A percentile compares a stretch with the other conserved stretches of the same genome.
Evolutionary conservation across 352 stramenopile species (phyloP).

Genomic region (Globisporangium rhizosaccharum): DNA sequence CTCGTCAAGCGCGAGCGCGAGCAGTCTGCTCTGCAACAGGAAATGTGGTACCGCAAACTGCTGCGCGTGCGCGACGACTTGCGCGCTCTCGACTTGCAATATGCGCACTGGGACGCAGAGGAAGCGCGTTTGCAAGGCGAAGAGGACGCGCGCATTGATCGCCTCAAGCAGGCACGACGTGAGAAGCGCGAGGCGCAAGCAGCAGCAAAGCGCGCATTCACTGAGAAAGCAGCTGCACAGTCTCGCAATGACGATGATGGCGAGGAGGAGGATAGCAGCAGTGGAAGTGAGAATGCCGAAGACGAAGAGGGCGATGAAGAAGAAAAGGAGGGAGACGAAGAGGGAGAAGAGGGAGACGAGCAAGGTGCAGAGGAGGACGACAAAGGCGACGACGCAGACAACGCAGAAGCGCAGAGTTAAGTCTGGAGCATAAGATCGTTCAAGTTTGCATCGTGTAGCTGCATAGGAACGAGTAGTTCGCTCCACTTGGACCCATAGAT

Average conservation of each 20-base stretch:
- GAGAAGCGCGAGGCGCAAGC: constrained; percentile 54
- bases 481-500: no score
- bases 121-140: constrained; percentile 38
- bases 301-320: constrained; percentile 10
- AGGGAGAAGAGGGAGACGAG: constrained; percentile 19
- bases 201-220: constrained; percentile 50
- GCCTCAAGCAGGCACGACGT: constrained; percentile 38
- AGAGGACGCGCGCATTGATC: constrained; percentile 33
- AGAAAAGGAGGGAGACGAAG: constrained; percentile 12
- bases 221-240: constrained; percentile 23
- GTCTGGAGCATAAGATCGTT: constrained; percentile 1
- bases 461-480: no score
- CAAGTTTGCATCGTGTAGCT: constrained; percentile 3
- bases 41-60: constrained; percentile 47
- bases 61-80: constrained; percentile 67
- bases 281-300: neutral
- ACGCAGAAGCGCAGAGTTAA: neutral
- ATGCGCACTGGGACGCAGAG: constrained; percentile 58
- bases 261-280: neutral
- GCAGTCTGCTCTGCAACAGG: constrained; percentile 16
- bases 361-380: constrained; percentile 16
- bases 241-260: constrained; percentile 11
- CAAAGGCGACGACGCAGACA: constrained; percentile 11
- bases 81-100: constrained; percentile 52
- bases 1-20: constrained; percentile 39